Conservation (phyloP, 345 rosid species). For the Firmiana major region DNA sequence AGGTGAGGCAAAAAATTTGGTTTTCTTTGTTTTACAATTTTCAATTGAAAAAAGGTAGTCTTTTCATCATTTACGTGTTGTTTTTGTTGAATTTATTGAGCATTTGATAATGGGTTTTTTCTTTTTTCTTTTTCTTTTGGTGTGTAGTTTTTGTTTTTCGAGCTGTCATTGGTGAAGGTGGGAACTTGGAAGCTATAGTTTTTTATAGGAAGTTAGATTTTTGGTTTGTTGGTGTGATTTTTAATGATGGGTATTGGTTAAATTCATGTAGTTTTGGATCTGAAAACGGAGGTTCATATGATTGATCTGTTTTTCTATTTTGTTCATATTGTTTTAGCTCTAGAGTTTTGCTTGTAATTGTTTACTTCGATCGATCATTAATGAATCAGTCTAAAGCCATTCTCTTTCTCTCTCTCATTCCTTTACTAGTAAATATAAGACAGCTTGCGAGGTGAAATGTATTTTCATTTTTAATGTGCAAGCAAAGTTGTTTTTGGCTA, state of each 20-base stretch:
- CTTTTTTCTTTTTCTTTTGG: background rate
- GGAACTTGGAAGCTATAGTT: conserved; percentile 5
- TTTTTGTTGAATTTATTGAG: background rate
- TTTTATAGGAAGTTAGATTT: conserved; percentile 8
- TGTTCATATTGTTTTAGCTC: background rate
- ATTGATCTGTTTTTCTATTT: conserved; percentile 10
- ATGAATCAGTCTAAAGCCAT: background rate
- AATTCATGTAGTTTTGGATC: conserved; percentile 21
- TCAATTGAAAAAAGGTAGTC: background rate
- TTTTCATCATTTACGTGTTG: background rate
- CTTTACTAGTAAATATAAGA: no score
- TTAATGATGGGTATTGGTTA: background rate
- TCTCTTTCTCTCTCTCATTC: no score
- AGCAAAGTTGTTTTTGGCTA: no score
- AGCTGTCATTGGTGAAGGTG: conserved; percentile 12
- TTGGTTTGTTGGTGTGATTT: conserved; percentile 17
- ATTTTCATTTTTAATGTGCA: no score
- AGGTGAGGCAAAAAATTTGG: conserved; percentile 4
- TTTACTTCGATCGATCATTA: background rate
- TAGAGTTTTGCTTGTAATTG: background rate
- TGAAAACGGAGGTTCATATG: conserved; percentile 16
- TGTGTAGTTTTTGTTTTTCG: background rate
- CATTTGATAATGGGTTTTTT: background rate
- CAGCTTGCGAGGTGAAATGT: no score
- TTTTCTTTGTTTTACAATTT: background rate